Evolutionary conservation across 1,284 basidiomycete species (phyloP), one percentile per base, ranked within the genome.

Genomic region (Apiotrichum domesticum): DNA sequence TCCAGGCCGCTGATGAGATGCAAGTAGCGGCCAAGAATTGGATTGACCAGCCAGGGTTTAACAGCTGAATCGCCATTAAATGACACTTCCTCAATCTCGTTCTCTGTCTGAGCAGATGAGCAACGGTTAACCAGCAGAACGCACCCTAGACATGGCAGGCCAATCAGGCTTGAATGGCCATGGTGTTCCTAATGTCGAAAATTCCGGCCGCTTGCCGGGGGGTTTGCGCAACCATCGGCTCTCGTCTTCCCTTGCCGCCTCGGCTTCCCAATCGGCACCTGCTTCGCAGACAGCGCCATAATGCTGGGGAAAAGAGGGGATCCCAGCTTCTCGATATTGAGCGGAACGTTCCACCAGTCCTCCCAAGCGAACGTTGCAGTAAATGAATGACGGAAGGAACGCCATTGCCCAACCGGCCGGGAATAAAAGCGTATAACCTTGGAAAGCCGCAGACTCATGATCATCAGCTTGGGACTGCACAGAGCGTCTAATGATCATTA

Each of bases 321-420:
- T 75, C 2, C 87, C 88, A 2, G 87, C 83, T 74, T 96, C 93
- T 63, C 88, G 90, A 44, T 82, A 79, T 65, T 91, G 88, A 3
- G 84, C 84, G 62, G 81, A 80, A 21, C 85, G 81, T 69, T 95
- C 89, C 15, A 84, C 82, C 64, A 92, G 84, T 1, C 92, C 92
- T 2, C 81, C 87, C 7, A 93, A 81, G 3, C 89, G 85, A 0
- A 87, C 87, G 29, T 87, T 86, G 1, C 90, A 90, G 73, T 85
- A 85, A 7, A 82, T 80, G 44, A 97, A 81, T 0, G 91, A 92
- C 33, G 81, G 81, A 60, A 90, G 84, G 74, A 96, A 89, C 1
- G 90, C 80, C 86, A 91, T 92, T 1, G 83, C 81, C 91, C 91
- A 97, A 8, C 89, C 89, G 1, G 83, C 79, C 1, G 93, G 92